Conservation (phyloP, 257 asterid genomes). For the Cordia subcordata region DNA sequence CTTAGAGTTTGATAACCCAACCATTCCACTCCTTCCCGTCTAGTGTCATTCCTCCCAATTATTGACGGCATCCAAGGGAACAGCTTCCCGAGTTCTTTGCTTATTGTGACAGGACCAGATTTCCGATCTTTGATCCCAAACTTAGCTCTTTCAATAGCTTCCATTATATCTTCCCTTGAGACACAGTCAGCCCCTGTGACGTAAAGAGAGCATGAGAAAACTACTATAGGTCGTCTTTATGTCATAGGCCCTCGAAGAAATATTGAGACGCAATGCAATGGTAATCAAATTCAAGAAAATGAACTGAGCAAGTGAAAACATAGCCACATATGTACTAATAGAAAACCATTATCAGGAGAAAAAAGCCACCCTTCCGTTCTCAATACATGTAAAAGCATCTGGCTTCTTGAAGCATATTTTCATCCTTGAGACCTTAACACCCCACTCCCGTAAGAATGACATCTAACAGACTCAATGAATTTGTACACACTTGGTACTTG, state of each 20-base stretch:
- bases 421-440: no score
- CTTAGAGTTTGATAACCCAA: slow-evolving; percentile 80
- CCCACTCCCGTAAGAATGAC: no score
- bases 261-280: background rate
- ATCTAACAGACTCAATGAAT: no score
- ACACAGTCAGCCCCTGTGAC: slow-evolving; percentile 70
- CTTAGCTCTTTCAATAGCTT: slow-evolving; percentile 89
- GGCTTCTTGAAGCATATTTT: no score
- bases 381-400: no score
- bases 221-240: background rate
- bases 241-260: background rate
- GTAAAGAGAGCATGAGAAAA: slow-evolving; percentile 7
- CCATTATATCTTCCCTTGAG: slow-evolving; percentile 87
- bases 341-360: no score
- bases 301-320: no score
- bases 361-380: no score
- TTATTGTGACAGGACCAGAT: slow-evolving; percentile 31
- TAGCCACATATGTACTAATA: no score
- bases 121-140: slow-evolving; percentile 68
- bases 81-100: slow-evolving; percentile 67
- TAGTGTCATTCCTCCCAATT: slow-evolving; percentile 34
- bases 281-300: no score
- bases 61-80: slow-evolving; percentile 95
- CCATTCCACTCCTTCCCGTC: slow-evolving; percentile 47
- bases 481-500: no score